Conservation (phyloP, 2,329 filamentous ascomycete genomes). For the Botryotinia calthae region DNA sequence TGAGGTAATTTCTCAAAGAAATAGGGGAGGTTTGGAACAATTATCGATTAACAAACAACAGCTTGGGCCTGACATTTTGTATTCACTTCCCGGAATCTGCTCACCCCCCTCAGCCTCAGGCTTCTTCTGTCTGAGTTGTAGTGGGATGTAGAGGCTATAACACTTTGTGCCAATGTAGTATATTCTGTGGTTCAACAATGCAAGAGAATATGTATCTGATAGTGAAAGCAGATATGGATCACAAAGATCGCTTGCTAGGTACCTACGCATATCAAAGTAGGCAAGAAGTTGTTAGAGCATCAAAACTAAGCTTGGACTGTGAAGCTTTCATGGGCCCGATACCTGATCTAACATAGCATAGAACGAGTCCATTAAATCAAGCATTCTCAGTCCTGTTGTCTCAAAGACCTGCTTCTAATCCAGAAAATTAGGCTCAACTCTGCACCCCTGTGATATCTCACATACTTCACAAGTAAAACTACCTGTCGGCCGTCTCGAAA, state of each 20-base stretch:
- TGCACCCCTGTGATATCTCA: background rate
- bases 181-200: background rate
- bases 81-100: background rate
- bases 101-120: background rate
- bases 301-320: background rate
- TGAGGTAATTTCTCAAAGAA: background rate
- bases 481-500: background rate
- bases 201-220: accelerated
- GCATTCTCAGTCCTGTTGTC: background rate
- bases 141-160: background rate
- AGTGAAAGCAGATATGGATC: background rate
- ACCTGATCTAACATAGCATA: too few relatives aligned
- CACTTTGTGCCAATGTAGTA: background rate
- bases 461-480: background rate
- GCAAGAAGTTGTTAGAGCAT: background rate
- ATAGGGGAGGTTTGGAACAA: too few relatives aligned
- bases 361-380: background rate
- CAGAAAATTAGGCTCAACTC: background rate
- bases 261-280: background rate
- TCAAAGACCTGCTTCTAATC: background rate
- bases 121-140: too few relatives aligned
- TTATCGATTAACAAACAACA: background rate
- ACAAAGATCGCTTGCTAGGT: background rate
- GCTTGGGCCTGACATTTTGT: background rate
- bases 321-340: background rate